phyloP scores from a whole-genome alignment of 192 early-diverging fungal species.

The Podila epigama region DNA sequence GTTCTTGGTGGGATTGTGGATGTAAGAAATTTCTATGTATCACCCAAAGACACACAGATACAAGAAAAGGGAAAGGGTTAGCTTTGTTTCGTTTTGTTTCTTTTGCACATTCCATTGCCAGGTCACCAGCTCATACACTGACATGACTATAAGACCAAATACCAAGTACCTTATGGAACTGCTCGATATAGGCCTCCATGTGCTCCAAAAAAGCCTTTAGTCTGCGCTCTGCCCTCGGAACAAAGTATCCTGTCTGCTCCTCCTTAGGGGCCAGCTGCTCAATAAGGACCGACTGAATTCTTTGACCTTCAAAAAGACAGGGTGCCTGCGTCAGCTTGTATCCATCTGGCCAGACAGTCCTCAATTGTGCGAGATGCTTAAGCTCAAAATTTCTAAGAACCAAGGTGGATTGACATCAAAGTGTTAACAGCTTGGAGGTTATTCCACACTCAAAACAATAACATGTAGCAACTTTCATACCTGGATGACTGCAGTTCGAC shows the following conservation, averaged over 20 bases:
- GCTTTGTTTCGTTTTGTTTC: no score
- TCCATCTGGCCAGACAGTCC: constrained; percentile 30
- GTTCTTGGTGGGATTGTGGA: constrained; percentile 22
- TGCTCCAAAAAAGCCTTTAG: neutral
- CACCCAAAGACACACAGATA: neutral
- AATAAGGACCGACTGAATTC: constrained; percentile 31
- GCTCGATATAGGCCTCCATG: neutral
- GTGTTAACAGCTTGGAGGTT: no score
- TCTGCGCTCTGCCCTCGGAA: constrained; percentile 15
- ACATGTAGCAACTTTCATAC: neutral
- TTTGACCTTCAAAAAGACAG: constrained; percentile 22
- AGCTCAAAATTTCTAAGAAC: constrained; percentile 39
- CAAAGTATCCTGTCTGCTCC: constrained; percentile 3
- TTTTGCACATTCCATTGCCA: no score
- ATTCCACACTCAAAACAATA: neutral
- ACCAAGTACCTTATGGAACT: neutral
- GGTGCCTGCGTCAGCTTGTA: constrained; percentile 20
- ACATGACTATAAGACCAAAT: no score
- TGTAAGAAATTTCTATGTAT: constrained; percentile 17
- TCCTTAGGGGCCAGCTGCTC: constrained; percentile 15
- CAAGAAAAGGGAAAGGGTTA: neutral
- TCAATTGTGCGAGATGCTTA: constrained; percentile 40
- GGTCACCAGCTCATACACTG: no score
- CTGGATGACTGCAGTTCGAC: constrained; percentile 33
- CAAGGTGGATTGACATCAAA: neutral